phyloP scores from a whole-genome alignment of 805 yeast species.

The Tetrapisispora taiwanensis region DNA sequence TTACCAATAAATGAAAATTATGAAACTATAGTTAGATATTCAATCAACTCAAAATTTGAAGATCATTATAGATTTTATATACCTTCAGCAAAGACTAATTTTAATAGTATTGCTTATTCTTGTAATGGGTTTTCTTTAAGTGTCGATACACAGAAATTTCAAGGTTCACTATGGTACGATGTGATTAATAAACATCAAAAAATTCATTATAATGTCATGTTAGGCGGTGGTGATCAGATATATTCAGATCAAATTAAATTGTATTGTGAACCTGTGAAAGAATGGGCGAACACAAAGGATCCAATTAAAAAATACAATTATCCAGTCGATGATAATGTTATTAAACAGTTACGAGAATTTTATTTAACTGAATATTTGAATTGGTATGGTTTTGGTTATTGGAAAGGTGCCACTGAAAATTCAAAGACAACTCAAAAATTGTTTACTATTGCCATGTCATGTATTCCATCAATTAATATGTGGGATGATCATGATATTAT shows the following conservation, averaged over 20 bases:
- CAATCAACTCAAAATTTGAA: conserved; percentile 37
- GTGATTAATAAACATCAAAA: conserved; percentile 58
- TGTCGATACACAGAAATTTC: conserved; percentile 55
- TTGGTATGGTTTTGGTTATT: conserved; percentile 88
- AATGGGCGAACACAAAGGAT: conserved; percentile 54
- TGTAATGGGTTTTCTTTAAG: conserved; percentile 84
- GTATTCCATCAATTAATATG: conserved; percentile 77
- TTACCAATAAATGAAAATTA: conserved; percentile 32
- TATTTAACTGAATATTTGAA: conserved; percentile 65
- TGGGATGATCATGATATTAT: conserved; percentile 95
- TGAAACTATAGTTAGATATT: conserved; percentile 59
- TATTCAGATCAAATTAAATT: conserved; percentile 75
- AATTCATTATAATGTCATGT: conserved; percentile 77
- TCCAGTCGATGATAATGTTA: conserved; percentile 38
- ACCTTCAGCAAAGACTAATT: conserved; percentile 54
- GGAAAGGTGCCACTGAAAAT: conserved; percentile 48
- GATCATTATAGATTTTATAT: conserved; percentile 55
- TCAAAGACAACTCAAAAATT: conserved; percentile 59
- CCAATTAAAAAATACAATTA: conserved; percentile 38
- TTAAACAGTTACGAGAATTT: conserved; percentile 47
- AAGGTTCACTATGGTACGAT: conserved; percentile 79
- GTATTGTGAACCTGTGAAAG: conserved; percentile 40
- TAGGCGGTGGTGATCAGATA: conserved; percentile 96
- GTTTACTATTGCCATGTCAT: conserved; percentile 67
- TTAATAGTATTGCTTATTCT: conserved; percentile 76